Percentiles rank a stretch among this genome's conserved stretches.
Conservation (phyloP, 352 stramenopile species). For the Globisporangium splendens region DNA sequence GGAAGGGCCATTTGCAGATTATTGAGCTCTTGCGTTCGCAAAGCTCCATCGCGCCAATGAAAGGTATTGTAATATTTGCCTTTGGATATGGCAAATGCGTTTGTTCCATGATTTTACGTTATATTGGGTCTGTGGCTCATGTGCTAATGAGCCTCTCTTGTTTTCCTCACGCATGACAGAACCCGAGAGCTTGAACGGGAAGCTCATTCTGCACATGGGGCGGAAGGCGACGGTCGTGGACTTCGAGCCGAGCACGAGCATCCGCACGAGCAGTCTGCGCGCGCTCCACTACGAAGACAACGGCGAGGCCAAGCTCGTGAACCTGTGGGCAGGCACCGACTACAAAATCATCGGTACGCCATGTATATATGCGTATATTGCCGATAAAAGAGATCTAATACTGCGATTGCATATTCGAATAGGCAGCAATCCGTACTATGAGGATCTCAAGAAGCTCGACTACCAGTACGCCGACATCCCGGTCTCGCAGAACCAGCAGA, state of each 20-base stretch:
- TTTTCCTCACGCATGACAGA: conserved; percentile 24
- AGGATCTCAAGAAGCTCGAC: conserved; percentile 65
- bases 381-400: too few relatives aligned
- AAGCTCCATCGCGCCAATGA: conserved; percentile 78
- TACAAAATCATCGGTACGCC: conserved; percentile 70
- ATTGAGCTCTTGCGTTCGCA: conserved; percentile 80
- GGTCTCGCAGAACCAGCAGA: conserved; percentile 24
- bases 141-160: background rate
- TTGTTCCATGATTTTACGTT: too few relatives aligned
- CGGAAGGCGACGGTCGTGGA: conserved; percentile 76
- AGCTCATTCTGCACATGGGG: conserved; percentile 64
- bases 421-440: conserved; percentile 59
- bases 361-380: background rate
- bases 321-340: conserved; percentile 78
- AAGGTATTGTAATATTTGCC: conserved; percentile 29
- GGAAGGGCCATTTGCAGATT: conserved; percentile 79
- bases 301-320: conserved; percentile 71
- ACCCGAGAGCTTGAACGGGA: conserved; percentile 74
- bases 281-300: conserved; percentile 81
- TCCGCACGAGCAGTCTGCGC: conserved; percentile 66
- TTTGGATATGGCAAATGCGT: too few relatives aligned
- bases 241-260: conserved; percentile 75
- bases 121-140: background rate
- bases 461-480: conserved; percentile 73
- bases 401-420: too few relatives aligned